Base-by-base conservation (phyloP, 345 rosid species). In the Sisymbrium irio region DNA sequence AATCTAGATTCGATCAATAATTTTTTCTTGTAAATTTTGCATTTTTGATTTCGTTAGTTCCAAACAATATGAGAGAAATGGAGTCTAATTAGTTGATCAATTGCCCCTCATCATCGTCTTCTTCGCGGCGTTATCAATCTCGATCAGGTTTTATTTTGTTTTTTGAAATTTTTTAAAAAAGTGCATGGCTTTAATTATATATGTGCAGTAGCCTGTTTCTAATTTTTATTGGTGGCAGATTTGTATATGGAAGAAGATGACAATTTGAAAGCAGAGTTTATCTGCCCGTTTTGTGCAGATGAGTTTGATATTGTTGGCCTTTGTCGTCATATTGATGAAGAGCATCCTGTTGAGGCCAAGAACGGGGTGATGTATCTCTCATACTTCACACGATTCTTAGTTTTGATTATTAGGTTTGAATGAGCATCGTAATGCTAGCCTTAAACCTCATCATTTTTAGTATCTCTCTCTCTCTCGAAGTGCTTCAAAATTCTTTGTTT, bases 311-410 rank as follows among this genome's bases (percentile, higher is more conserved):
- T 94, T 35, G 86, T 89, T 62, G 96, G 95, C 36, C 81, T 94
- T 79, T 94, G 98, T 80, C 87, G 96, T 65, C 98, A 91, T 76
- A 88, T 94, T 68, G 97, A 91, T 30, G 97, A 91, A 36, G 87
- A 88, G 56, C 97, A 94, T 80, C 91, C 92, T 22, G 57, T 83
- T 69, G 97, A 91, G 74, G 86, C 96, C 76, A 89, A 67, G 80
- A 91, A 91, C 67, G 98, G 96, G 94, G 97, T 88, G 86, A 50
- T 62, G 30, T n/a, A 19, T 65, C 54, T 32, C 28, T 69, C 73
- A 68, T 17, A 39, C 32, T 54, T 66, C 7, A 53, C 28, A 6
- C 22, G 28, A 9, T 22, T 35, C 30, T 47, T 62, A 51, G 25
- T 20, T 62, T 58, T n/a, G n/a, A n/a, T n/a, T 30, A n/a, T 45